A percentile compares a stretch with the other conserved stretches of the same genome.
phyloP scores from a whole-genome alignment of 352 stramenopile species.

The Phytophthora pluvialis region DNA sequence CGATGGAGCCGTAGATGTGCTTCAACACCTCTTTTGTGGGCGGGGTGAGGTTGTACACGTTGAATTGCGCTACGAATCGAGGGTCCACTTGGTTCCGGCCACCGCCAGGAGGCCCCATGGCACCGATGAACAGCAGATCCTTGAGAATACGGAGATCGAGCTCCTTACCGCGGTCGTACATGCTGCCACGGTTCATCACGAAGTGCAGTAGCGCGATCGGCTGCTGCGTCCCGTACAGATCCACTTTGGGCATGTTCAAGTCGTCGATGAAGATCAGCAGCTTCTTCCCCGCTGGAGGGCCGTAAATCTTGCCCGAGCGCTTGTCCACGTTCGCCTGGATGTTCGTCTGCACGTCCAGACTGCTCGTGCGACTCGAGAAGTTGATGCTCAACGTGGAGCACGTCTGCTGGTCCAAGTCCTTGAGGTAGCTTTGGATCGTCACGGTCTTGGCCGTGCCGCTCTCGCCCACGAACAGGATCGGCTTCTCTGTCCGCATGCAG shows the following conservation, averaged over 20 bases:
- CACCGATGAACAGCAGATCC: conserved; percentile 94
- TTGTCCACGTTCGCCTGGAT: conserved; percentile 97
- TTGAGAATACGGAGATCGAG: conserved; percentile 94
- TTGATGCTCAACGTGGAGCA: conserved; percentile 89
- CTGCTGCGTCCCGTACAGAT: conserved; percentile 96
- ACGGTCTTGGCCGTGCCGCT: conserved; percentile 96
- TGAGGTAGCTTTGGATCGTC: conserved; percentile 95
- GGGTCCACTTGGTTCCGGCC: conserved; percentile 95
- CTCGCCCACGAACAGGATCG: conserved; percentile 94
- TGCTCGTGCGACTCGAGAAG: conserved; percentile 95
- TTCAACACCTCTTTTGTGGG: conserved; percentile 91
- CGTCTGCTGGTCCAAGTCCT: conserved; percentile 72
- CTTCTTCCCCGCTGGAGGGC: conserved; percentile 93
- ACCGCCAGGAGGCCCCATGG: conserved; percentile 95
- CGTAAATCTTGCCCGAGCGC: conserved; percentile 94
- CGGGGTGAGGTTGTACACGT: conserved; percentile 95
- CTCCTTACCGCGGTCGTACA: conserved; percentile 96
- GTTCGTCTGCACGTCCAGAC: conserved; percentile 93
- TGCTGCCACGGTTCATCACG: conserved; percentile 89
- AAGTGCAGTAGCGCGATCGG: conserved; percentile 95
- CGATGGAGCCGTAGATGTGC: conserved; percentile 95
- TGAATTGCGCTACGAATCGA: conserved; percentile 95
- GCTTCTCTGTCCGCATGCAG: conserved; percentile 87
- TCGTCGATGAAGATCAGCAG: conserved; percentile 96
- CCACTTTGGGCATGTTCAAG: conserved; percentile 97